Base-by-base conservation (phyloP, 164 flowering plant genomes). In the Sextonia rubra region DNA sequence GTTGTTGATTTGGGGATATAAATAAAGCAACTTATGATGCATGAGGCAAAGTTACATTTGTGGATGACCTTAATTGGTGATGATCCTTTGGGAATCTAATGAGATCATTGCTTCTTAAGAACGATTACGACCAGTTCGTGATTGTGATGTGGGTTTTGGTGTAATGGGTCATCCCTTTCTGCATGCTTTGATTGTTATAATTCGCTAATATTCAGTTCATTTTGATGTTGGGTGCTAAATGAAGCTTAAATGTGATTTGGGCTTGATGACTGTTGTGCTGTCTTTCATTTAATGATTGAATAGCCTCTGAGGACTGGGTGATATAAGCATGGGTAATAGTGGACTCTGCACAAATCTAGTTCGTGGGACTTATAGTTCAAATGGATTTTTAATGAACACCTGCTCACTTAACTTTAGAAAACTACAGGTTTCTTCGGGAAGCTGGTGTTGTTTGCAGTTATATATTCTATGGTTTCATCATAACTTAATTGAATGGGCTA, bases 21-120 rank as follows among this genome's bases (percentile, higher is more conserved):
- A 24, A 22, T 61, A 24, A 5, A 3, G 26, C 22, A 14, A 64
- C 12, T 64, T 64, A 11, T 15, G 2, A 64, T 12, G 1, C 17
- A 15, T 12, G 23, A 15, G 20, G 44, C 44, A 37, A 37, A 24
- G n/a, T 25, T 11, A 3, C 8, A 64, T 64, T 64, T 22, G 32
- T 12, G 23, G 14, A 4, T 64, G 47, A 14, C 17, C 12, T 25
- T 24, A 64, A 24, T 64, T 12, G 25, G 23, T 29, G 12, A 15
- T 25, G 37, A 64, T 64, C 37, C 67, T 64, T 12, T 52, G 32
- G 32, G 64, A 29, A 49, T 55, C 47, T 68, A 30, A 44, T 69
- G 20, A 32, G 56, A 71, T 22, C 48, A 26, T 3, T 14, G 23
- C 15, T 12, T 6, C 15, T 12, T 6, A 1, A 68, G 14, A 48